Evolutionary conservation across 805 yeast genomes (phyloP).

Genomic region (Wickerhamomyces canadensis): DNA sequence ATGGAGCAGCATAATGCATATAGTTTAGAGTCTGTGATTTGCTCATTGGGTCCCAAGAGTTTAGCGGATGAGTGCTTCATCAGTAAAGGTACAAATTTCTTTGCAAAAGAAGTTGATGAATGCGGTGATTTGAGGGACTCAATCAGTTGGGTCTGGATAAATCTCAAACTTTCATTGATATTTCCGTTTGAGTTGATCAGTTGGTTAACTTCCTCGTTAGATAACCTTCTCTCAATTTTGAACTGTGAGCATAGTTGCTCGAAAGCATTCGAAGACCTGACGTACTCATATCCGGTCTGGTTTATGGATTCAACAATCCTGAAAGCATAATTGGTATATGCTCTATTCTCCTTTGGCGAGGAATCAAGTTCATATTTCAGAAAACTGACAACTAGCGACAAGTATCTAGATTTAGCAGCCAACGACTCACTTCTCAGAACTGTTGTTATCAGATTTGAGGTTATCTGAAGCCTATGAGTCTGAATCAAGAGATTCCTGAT

Average conservation of each 20-base stretch:
- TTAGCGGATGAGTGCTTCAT: slow-evolving; percentile 5
- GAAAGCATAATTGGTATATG: slow-evolving; percentile 9
- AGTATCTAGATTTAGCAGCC: slow-evolving; percentile 7
- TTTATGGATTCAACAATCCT: slow-evolving; percentile 15
- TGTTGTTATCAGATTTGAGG: slow-evolving; percentile 11
- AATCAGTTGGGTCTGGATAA: slow-evolving; percentile 11
- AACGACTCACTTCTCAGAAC: slow-evolving; percentile 10
- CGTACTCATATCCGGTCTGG: slow-evolving; percentile 12
- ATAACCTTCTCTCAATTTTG: slow-evolving; percentile 4
- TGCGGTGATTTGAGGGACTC: slow-evolving; percentile 6
- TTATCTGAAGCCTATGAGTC: slow-evolving; percentile 16
- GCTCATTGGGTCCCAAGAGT: slow-evolving; percentile 3
- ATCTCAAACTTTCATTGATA: slow-evolving; percentile 11
- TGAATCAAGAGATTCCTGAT: slow-evolving; percentile 13
- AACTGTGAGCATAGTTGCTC: slow-evolving; percentile 8
- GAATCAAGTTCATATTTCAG: slow-evolving; percentile 12
- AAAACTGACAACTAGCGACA: slow-evolving; percentile 12
- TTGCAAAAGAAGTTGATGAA: slow-evolving; percentile 1
- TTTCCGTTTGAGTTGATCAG: slow-evolving; percentile 11
- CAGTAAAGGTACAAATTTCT: slow-evolving; percentile 3
- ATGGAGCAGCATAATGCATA: slow-evolving; percentile 15
- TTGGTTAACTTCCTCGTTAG: slow-evolving; percentile 7
- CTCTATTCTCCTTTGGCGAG: slow-evolving; percentile 1
- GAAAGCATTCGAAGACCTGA: slow-evolving; percentile 10
- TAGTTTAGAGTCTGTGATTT: slow-evolving; percentile 13